Percentiles rank a stretch among this genome's conserved stretches.
Conservation (phyloP, 2,329 filamentous ascomycete species). For the Pestalotiopsis sp. region DNA sequence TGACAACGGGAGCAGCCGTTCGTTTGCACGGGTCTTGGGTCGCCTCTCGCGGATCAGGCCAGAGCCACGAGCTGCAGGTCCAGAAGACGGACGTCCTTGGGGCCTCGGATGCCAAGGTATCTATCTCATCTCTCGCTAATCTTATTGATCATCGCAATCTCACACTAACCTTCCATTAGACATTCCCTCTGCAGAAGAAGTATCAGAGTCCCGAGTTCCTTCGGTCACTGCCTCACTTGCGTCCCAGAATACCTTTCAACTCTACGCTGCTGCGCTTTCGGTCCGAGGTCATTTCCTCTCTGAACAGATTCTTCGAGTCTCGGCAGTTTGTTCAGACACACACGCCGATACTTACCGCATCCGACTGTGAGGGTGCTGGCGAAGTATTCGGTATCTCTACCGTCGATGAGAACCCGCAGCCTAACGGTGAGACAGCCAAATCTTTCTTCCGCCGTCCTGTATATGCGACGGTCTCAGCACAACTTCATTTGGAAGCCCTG, state of each 20-base stretch:
- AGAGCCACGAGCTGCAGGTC: conserved; percentile 82
- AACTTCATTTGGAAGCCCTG: conserved; percentile 91
- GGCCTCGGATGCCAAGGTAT: conserved; percentile 76
- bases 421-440: conserved; percentile 41
- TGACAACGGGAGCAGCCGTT: conserved; percentile 82
- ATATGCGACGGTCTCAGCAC: conserved; percentile 93
- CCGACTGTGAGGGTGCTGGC: conserved; percentile 94
- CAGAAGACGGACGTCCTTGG: conserved; percentile 72
- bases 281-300: conserved; percentile 74
- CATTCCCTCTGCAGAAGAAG: conserved; percentile 94
- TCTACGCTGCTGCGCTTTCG: conserved; percentile 79
- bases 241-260: conserved; percentile 80
- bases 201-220: conserved; percentile 90
- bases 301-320: conserved; percentile 75
- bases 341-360: conserved; percentile 92
- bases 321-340: conserved; percentile 81
- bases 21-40: conserved; percentile 78
- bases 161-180: conserved; percentile 51
- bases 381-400: conserved; percentile 81
- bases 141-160: conserved; percentile 16
- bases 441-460: conserved; percentile 86
- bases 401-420: conserved; percentile 28
- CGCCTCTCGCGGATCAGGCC: conserved; percentile 67
- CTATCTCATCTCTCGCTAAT: conserved; percentile 17
- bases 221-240: conserved; percentile 84